Evolutionary conservation across 768 basidiomycete genomes (phyloP), one percentile per base, ranked within the genome.

Genomic region (Naganishia friedmannii): DNA sequence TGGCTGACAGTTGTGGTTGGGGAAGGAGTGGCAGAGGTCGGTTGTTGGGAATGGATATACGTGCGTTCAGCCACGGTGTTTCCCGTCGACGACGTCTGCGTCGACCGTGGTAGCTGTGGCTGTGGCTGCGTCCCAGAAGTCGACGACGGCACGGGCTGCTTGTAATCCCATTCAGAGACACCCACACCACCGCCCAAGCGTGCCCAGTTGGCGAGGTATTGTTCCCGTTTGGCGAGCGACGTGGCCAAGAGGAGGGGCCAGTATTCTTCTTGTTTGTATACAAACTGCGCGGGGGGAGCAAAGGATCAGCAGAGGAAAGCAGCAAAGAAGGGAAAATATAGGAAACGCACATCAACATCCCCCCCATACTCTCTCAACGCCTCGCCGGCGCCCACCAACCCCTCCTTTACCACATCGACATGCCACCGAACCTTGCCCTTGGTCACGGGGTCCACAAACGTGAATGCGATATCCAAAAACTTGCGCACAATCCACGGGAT

Each of bases 401-500:
- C 71, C 13, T 72, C 63, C 42, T 68, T 55, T 10, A 72, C 71
- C 2, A 72, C 34, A 34, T 68, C 55, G 3, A 53, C 58, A 21
- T 68, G 37, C 71, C 67, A 68, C 42, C 67, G 26, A 58, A 72
- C 71, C 53, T 69, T 68, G 17, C 55, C 51, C 31, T 72, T 72
- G 10, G 71, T 72, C 8, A 72, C 67, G 13, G 71, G 71, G 57
- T 72, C 71, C 2, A 72, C 67, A 58, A 72, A 72, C 34, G 67
- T 72, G 53, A 68, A 69, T 9, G 67, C 65, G n/a, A 72, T 29
- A 42, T 72, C 71, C n/a, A 72, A 39, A 53, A 72, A 72, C 46
- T 66, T 63, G n/a, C 68, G 68, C n/a, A 69, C 71, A 32, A 72
- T 72, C 71, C 71, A 72, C 1, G 71, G 71, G 42, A 72, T 51